Conservation (phyloP, 208 protist genomes). For the Wallacemonas sp. region DNA sequence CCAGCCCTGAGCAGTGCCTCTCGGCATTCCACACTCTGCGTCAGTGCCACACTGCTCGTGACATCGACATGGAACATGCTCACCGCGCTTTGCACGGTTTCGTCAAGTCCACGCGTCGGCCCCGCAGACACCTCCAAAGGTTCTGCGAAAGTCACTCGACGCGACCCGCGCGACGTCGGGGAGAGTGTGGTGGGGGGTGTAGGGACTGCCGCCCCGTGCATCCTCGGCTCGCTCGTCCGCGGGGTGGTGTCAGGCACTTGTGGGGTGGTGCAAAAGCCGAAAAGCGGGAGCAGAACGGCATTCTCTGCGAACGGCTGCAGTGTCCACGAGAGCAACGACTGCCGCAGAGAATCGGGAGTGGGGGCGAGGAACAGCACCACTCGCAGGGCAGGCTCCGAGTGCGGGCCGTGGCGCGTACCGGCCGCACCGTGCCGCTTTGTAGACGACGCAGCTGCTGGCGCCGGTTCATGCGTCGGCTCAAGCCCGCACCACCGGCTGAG, state of each 20-base stretch:
- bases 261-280: slow-evolving; percentile 43
- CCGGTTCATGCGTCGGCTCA: not conserved
- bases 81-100: not conserved
- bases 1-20: not conserved
- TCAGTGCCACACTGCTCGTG: not conserved
- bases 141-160: not conserved
- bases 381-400: not conserved
- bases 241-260: too few relatives aligned
- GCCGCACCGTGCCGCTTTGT: too few relatives aligned
- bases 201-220: too few relatives aligned
- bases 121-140: not conserved
- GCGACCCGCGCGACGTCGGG: not conserved
- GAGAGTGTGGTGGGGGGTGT: too few relatives aligned
- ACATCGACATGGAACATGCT: not conserved
- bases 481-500: slow-evolving; percentile 31
- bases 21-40: not conserved
- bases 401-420: too few relatives aligned
- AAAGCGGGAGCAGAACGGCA: slow-evolving; percentile 55
- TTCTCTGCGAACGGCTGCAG: slow-evolving; percentile 52
- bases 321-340: slow-evolving; percentile 55
- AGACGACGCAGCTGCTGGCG: too few relatives aligned
- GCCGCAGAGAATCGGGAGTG: slow-evolving; percentile 16
- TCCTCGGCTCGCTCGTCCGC: too few relatives aligned
- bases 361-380: slow-evolving; percentile 39
- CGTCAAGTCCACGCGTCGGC: not conserved